These are phyloP conservation scores for Tulasnella sp. DNA, from an alignment of 768 basidiomycete species.

Conservation along the genomic window DNA sequence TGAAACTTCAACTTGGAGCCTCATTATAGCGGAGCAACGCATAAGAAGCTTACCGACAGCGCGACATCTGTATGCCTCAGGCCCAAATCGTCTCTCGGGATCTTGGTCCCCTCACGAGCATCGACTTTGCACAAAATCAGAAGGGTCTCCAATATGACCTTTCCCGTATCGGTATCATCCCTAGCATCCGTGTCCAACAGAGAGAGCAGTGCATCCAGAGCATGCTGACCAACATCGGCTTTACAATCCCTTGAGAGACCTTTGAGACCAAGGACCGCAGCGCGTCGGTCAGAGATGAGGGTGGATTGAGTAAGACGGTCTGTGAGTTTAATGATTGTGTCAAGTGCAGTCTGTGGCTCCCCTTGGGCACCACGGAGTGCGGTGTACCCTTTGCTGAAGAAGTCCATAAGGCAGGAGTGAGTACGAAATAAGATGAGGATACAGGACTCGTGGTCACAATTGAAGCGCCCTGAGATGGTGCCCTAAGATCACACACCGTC, in stretches of 20 bases:
- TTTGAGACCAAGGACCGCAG: conserved; percentile 87
- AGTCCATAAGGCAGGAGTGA: conserved; percentile 46
- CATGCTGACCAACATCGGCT: conserved; percentile 71
- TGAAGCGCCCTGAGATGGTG: background rate
- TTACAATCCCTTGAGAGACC: conserved; percentile 88
- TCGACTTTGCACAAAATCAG: conserved; percentile 68
- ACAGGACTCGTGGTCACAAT: background rate
- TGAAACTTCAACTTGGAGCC: too few relatives aligned
- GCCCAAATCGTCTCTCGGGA: conserved; percentile 53
- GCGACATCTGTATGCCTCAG: conserved; percentile 75
- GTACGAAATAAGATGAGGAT: background rate
- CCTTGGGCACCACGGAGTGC: conserved; percentile 77
- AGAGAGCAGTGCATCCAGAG: conserved; percentile 66
- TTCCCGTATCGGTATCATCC: conserved; percentile 84
- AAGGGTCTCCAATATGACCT: conserved; percentile 85
- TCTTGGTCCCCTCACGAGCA: conserved; percentile 35
- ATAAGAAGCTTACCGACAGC: conserved; percentile 46
- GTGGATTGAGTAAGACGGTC: conserved; percentile 86
- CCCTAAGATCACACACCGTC: background rate
- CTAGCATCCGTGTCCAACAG: conserved; percentile 81
- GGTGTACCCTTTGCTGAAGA: conserved; percentile 75
- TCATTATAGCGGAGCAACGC: too few relatives aligned
- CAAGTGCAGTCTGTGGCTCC: conserved; percentile 68
- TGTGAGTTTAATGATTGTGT: conserved; percentile 79
- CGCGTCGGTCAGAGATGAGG: conserved; percentile 81